phyloP scores from a whole-genome alignment of 1,139 yeast genomes.

The Taphrina deformans region DNA sequence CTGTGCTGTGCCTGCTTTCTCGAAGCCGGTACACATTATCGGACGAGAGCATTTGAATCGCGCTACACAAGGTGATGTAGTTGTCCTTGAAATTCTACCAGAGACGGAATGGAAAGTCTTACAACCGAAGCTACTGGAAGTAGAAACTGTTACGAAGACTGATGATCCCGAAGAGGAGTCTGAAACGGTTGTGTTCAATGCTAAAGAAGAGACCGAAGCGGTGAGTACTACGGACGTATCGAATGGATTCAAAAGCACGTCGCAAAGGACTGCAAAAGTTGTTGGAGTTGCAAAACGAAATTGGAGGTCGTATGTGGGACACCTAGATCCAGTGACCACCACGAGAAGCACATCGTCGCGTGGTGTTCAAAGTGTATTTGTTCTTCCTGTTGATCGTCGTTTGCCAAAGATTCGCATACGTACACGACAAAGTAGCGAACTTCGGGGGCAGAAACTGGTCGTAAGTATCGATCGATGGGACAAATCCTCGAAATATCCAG shows the following conservation, averaged over 20 bases:
- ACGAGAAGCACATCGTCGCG: constrained; percentile 40
- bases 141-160: constrained; percentile 62
- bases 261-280: constrained; percentile 88
- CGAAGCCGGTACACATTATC: constrained; percentile 74
- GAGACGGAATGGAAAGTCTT: constrained; percentile 87
- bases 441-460: constrained; percentile 84
- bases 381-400: constrained; percentile 81
- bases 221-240: constrained; percentile 54
- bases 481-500: constrained; percentile 75
- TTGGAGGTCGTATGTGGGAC: constrained; percentile 97
- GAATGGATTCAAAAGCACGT: constrained; percentile 47
- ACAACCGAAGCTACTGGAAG: constrained; percentile 74
- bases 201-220: constrained; percentile 65
- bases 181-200: constrained; percentile 56
- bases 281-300: constrained; percentile 87
- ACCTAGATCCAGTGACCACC: constrained; percentile 77
- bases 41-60: constrained; percentile 87
- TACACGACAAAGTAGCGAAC: constrained; percentile 79
- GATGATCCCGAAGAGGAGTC: constrained; percentile 50
- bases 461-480: constrained; percentile 95
- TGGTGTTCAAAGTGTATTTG: constrained; percentile 76
- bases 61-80: constrained; percentile 88
- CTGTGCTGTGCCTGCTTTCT: constrained; percentile 69
- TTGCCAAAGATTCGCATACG: constrained; percentile 84
- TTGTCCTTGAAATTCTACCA: constrained; percentile 86